phyloP scores from a whole-genome alignment of 768 basidiomycete species.

The Tylopilus felleus region DNA sequence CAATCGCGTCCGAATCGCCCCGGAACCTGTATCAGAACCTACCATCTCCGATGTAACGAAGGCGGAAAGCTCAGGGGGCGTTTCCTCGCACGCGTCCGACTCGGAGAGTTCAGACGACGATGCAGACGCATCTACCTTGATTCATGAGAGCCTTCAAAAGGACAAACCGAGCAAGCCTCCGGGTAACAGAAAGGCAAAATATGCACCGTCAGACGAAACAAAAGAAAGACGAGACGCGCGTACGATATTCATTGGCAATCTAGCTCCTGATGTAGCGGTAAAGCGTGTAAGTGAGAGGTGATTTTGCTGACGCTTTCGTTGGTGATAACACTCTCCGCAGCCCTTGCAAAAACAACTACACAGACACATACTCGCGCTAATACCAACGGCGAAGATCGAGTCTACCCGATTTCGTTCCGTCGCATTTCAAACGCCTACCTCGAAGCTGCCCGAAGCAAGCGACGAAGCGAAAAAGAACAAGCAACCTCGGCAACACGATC shows the following conservation, averaged over 20 bases:
- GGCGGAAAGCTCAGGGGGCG: neutral
- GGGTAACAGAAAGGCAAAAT: slow-evolving; percentile 41
- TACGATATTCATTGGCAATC: slow-evolving; percentile 91
- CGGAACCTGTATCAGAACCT: neutral
- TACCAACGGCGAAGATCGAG: slow-evolving; percentile 81
- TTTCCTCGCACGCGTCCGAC: slow-evolving; percentile 27
- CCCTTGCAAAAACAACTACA: slow-evolving; percentile 71
- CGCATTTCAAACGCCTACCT: slow-evolving; percentile 81
- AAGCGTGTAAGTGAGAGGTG: slow-evolving; percentile 54
- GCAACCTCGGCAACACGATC: slow-evolving; percentile 46
- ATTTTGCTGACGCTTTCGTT: neutral
- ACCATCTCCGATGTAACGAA: neutral
- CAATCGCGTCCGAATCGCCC: slow-evolving; percentile 3
- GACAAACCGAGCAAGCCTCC: slow-evolving; percentile 24
- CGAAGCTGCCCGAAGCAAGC: slow-evolving; percentile 48
- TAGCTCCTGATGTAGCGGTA: slow-evolving; percentile 72
- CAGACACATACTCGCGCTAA: slow-evolving; percentile 67
- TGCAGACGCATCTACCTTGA: slow-evolving; percentile 38
- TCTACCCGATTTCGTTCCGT: slow-evolving; percentile 92
- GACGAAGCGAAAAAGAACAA: slow-evolving; percentile 28
- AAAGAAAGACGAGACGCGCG: slow-evolving; percentile 68
- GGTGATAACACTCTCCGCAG: slow-evolving; percentile 39
- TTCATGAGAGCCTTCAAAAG: slow-evolving; percentile 59
- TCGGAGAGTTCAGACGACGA: slow-evolving; percentile 32
- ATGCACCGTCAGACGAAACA: slow-evolving; percentile 67